Conservation (phyloP, 176 grass and related monocot species). For the Sorghum bicolor region Sorghum_bicolor_NCBIv3 NC_012879.2:4200001-4200500, state of each 20-base stretch:
- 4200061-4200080: conserved; percentile 98
- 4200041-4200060: conserved; percentile 99
- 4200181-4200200: conserved; percentile 99
- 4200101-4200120: conserved; percentile 97
- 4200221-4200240: conserved; percentile 87
- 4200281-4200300: conserved; percentile 96
- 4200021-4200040: conserved; percentile 92
- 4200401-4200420: conserved; percentile 94
- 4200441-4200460: conserved; percentile 98
- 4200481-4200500: conserved; percentile 95
- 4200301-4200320: conserved; percentile 97
- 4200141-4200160: conserved; percentile 90
- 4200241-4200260: conserved; percentile 99
- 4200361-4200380: conserved; percentile 97
- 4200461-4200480: conserved; percentile 93
- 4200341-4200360: conserved; percentile 97
- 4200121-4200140: conserved; percentile 97
- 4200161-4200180: conserved; percentile 97
- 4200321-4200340: conserved; percentile 99
- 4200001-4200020: conserved; percentile 99
- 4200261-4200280: conserved; percentile 99
- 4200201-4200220: conserved; percentile 92
- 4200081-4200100: conserved; percentile 95
- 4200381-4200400: conserved; percentile 97
- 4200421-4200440: conserved; percentile 98